Evolutionary conservation across 495 filamentous ascomycete species (phyloP).

Genomic region (Hypoxylon subgilvum): DNA sequence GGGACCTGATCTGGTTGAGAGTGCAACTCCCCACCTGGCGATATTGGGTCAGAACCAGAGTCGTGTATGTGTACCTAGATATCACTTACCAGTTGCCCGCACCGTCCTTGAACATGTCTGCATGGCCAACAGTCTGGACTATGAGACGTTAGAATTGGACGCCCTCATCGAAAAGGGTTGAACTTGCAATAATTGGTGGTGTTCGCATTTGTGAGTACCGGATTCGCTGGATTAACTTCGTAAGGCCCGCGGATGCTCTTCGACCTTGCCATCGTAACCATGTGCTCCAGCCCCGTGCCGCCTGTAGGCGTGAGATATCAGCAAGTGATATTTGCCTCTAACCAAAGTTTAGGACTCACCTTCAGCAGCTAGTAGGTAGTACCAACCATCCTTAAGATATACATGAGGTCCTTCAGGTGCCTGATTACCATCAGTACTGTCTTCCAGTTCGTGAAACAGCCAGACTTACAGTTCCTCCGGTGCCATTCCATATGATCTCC

Average conservation of each 20-base stretch:
- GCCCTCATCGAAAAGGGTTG: background rate
- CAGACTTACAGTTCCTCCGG: slow-evolving; percentile 44
- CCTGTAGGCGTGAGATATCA: slow-evolving; percentile 25
- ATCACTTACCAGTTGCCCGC: slow-evolving; percentile 57
- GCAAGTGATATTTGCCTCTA: background rate
- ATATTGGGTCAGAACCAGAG: background rate
- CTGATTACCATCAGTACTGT: slow-evolving; percentile 31
- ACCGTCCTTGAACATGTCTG: slow-evolving; percentile 58
- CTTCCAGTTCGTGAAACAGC: background rate
- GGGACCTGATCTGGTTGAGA: slow-evolving; percentile 55
- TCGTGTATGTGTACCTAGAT: background rate
- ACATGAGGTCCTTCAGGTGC: slow-evolving; percentile 70
- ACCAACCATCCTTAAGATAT: slow-evolving; percentile 65
- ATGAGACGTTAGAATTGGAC: background rate
- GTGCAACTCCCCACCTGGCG: slow-evolving; percentile 49
- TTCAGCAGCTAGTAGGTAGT: slow-evolving; percentile 71
- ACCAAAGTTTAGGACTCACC: slow-evolving; percentile 38
- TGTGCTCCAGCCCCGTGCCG: slow-evolving; percentile 64
- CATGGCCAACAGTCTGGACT: slow-evolving; percentile 61
- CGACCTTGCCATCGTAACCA: slow-evolving; percentile 59
- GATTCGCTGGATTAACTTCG: slow-evolving; percentile 58
- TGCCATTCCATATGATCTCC: slow-evolving; percentile 52
- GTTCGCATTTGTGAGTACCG: slow-evolving; percentile 60
- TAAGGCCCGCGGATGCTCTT: slow-evolving; percentile 61
- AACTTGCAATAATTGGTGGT: slow-evolving; percentile 53